These are phyloP conservation scores for Leccinum imitatum DNA, from an alignment of 768 basidiomycete genomes.

Conservation along the genomic window DNA sequence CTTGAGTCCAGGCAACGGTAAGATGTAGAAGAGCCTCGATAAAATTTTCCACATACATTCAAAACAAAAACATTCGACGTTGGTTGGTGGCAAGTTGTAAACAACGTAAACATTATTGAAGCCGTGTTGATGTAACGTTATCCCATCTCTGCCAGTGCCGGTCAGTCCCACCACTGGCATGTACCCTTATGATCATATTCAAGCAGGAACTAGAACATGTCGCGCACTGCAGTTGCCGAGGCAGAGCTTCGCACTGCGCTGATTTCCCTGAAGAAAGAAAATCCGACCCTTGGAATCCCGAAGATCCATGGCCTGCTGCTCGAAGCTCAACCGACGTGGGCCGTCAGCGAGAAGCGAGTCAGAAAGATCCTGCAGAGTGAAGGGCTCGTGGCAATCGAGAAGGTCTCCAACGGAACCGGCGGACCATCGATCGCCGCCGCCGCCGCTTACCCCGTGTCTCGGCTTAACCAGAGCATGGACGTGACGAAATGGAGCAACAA, in stretches of 20 bases:
- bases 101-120: no score
- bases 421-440: conserved; percentile 3
- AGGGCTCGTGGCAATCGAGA: conserved; percentile 42
- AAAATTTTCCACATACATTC: no score
- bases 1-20: no score
- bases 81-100: no score
- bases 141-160: no score
- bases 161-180: neutral
- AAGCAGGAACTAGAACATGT: conserved; percentile 9
- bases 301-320: conserved; percentile 71
- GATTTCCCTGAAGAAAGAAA: conserved; percentile 48
- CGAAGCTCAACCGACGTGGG: conserved; percentile 61
- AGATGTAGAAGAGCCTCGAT: no score
- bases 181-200: neutral
- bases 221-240: conserved; percentile 38
- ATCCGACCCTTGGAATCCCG: conserved; percentile 66
- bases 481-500: conserved; percentile 60
- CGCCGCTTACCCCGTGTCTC: conserved; percentile 56
- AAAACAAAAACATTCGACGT: no score
- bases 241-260: conserved; percentile 59
- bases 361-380: conserved; percentile 66
- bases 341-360: conserved; percentile 81
- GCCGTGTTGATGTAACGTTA: no score
- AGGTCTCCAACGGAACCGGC: neutral
- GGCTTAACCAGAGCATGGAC: conserved; percentile 62